Evolutionary conservation across 192 early-diverging fungal genomes (phyloP), one percentile per base, ranked within the genome.

Genomic region (Coemansia sp.): DNA sequence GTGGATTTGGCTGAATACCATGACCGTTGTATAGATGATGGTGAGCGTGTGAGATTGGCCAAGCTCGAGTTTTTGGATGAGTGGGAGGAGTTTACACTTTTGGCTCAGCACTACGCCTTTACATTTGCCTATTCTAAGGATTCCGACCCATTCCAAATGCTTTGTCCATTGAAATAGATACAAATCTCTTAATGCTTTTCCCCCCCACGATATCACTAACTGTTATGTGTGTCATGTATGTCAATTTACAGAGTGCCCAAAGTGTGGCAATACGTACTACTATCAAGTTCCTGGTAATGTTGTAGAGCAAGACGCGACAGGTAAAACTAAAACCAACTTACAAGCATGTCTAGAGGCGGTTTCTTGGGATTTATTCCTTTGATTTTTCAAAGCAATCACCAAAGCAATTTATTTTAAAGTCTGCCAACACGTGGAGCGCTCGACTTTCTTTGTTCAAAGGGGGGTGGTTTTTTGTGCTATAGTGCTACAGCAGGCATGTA

Each of bases 1-100:
- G 70, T 89, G 13, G 86, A 88, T 79, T 85, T 92, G 59, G 68
- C 61, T 11, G 64, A 69, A 2, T 76, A 77, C 34, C 78, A 85
- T 15, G 66, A 71, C 2, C 32, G 62, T 0, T 68, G 70, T 42
- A 45, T 77, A 13, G 27, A 50, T 1, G n/a, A 61, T 0, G 34
- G 15, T 2, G 83, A 85, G 62, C 69, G 61, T 6, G 60, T 62
- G 5, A 88, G 94, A 41, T 83, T 98, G 31, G 82, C 86, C 9
- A 68, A 71, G 62, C 73, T 98, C 36, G 95, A 98, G 72, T 85
- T 94, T 13, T 85, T 96, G 68, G 95, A 96, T 75, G 95, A 98
- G 83, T 73, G 94, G 39, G 96, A 98, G 75, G 95, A 95, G 78
- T 98, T 93, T 91, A 76, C 71, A 27, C 68, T 98, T 17, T 83